A percentile compares a stretch with the other conserved stretches of the same genome.
phyloP scores from a whole-genome alignment of 495 filamentous ascomycete species.

The Aspergillus bridgeri region DNA sequence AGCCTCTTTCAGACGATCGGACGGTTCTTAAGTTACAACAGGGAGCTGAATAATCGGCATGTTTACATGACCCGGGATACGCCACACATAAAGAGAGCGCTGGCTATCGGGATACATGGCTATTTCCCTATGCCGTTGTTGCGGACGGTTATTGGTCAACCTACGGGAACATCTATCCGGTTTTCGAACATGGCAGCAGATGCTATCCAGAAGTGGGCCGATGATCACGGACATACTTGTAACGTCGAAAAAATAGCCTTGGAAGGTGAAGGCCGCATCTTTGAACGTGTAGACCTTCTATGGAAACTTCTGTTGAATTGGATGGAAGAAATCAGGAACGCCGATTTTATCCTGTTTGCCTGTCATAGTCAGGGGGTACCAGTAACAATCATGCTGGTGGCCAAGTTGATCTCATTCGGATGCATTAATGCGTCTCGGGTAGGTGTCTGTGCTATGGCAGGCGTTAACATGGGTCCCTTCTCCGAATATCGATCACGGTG shows the following conservation, averaged over 20 bases:
- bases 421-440: constrained; percentile 68
- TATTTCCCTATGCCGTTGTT: constrained; percentile 85
- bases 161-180: constrained; percentile 88
- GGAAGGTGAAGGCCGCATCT: constrained; percentile 96
- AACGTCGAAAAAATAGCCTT: constrained; percentile 87
- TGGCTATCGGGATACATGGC: constrained; percentile 93
- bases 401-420: constrained; percentile 78
- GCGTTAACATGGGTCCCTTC: constrained; percentile 91
- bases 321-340: constrained; percentile 83
- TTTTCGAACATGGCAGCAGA: constrained; percentile 87
- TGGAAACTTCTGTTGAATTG: constrained; percentile 95
- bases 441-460: constrained; percentile 89
- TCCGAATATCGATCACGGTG: constrained; percentile 78
- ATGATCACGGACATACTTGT: constrained; percentile 59
- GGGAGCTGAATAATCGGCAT: constrained; percentile 61
- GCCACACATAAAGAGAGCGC: constrained; percentile 71
- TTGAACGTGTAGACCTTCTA: constrained; percentile 80
- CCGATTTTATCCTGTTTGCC: constrained; percentile 84
- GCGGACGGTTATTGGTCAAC: constrained; percentile 84
- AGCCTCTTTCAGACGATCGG: constrained; percentile 71
- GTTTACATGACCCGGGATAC: constrained; percentile 67
- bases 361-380: constrained; percentile 96
- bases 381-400: constrained; percentile 88
- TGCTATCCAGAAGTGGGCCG: constrained; percentile 77
- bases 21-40: constrained; percentile 58